A percentile compares a stretch with the other conserved stretches of the same genome.
phyloP scores from a whole-genome alignment of 1,284 basidiomycete genomes.

The Fomitopsis schrenkii region DNA sequence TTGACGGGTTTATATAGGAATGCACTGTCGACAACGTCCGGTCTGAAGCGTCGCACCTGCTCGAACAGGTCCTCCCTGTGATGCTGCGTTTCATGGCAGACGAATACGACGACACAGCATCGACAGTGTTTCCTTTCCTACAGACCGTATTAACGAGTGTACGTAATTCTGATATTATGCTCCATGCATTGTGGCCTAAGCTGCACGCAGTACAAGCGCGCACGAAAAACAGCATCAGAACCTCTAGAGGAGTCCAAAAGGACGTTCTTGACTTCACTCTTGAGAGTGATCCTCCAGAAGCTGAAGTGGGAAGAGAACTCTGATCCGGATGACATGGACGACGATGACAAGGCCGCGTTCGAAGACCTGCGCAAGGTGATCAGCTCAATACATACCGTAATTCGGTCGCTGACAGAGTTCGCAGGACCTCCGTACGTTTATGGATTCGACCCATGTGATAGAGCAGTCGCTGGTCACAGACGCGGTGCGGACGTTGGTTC shows the following conservation, averaged over 20 bases:
- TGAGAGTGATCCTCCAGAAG: conserved; percentile 82
- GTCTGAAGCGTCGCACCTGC: conserved; percentile 63
- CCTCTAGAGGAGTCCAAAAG: conserved; percentile 71
- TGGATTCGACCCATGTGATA: conserved; percentile 79
- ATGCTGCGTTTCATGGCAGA: conserved; percentile 90
- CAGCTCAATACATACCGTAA: neutral
- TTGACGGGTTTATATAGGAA: conserved; percentile 39
- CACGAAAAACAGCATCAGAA: conserved; percentile 63
- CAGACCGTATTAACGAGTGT: conserved; percentile 73
- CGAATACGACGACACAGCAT: conserved; percentile 82
- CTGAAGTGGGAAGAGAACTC: conserved; percentile 89
- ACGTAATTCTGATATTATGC: conserved; percentile 28
- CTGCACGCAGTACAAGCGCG: conserved; percentile 67
- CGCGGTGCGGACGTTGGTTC: conserved; percentile 66
- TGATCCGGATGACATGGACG: conserved; percentile 82
- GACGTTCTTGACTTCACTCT: conserved; percentile 76
- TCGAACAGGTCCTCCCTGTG: conserved; percentile 75
- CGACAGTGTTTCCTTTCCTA: conserved; percentile 80
- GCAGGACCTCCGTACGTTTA: conserved; percentile 78
- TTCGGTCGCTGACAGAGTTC: neutral
- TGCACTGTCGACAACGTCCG: conserved; percentile 59
- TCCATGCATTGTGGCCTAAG: neutral
- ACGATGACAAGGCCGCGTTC: conserved; percentile 86
- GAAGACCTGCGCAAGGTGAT: conserved; percentile 80
- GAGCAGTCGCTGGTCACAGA: conserved; percentile 79